Evolutionary conservation across 371 early-diverging fungal genomes (phyloP).

Genomic region (Nosema muscidifuracis): DNA sequence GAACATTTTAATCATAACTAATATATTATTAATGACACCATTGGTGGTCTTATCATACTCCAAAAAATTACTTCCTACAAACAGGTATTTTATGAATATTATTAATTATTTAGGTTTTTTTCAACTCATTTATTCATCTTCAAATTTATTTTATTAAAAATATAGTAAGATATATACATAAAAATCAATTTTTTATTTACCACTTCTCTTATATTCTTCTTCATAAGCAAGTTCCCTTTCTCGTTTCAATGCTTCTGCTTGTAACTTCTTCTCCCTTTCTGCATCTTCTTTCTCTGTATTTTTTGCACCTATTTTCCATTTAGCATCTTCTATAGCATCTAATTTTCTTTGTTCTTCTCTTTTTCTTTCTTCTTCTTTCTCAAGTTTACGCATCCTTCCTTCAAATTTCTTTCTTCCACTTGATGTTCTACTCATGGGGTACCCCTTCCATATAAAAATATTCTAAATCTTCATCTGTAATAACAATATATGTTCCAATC

Average conservation of each 20-base stretch:
- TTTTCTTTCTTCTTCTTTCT: conserved; percentile 35
- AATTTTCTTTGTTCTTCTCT: conserved; percentile 29
- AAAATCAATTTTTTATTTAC: too few relatives aligned
- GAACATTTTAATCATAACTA: too few relatives aligned
- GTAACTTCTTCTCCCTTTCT: conserved; percentile 4
- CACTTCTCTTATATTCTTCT: conserved; percentile 9
- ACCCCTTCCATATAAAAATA: conserved; percentile 3
- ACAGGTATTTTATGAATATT: too few relatives aligned
- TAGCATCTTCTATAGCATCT: conserved; percentile 30
- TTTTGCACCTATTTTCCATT: conserved; percentile 48
- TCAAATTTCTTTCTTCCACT: conserved; percentile 44
- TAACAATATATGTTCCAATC: conserved; percentile 24
- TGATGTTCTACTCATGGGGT: conserved; percentile 43
- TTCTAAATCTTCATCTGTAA: not conserved
- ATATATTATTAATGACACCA: too few relatives aligned
- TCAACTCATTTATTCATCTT: too few relatives aligned
- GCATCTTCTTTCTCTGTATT: conserved; percentile 11
- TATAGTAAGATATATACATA: too few relatives aligned
- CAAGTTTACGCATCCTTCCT: conserved; percentile 39
- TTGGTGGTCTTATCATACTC: too few relatives aligned
- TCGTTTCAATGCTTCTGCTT: conserved; percentile 9
- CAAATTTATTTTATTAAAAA: too few relatives aligned
- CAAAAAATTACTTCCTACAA: too few relatives aligned
- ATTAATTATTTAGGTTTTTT: too few relatives aligned
- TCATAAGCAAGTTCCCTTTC: conserved; percentile 24